Conservation (phyloP, 2,329 filamentous ascomycete species). For the Paecilomyces dactylethromorphus region DNA sequence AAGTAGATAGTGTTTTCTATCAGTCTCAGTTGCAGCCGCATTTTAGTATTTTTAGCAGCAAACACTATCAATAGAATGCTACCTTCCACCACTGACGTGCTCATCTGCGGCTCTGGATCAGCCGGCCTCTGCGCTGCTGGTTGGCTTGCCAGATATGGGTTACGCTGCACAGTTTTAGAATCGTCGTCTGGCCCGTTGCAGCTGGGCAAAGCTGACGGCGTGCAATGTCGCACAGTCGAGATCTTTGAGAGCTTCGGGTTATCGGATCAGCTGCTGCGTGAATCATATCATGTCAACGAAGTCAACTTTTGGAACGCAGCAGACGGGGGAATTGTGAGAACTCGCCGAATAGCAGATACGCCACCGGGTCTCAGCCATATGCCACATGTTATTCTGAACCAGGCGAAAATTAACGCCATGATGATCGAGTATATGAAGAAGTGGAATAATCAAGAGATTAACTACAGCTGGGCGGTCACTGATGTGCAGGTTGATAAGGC, state of each 20-base stretch:
- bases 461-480: constrained; percentile 49
- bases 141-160: constrained; percentile 54
- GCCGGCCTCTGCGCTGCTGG: constrained; percentile 56
- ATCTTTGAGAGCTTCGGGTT: constrained; percentile 56
- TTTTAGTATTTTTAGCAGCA: not conserved
- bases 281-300: constrained; percentile 54
- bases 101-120: constrained; percentile 57
- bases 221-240: constrained; percentile 56
- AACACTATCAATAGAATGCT: not conserved
- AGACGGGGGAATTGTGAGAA: constrained; percentile 33
- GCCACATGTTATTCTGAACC: constrained; percentile 53
- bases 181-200: constrained; percentile 48
- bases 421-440: constrained; percentile 47
- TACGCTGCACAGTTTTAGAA: constrained; percentile 54
- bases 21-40: not conserved
- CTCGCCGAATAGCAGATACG: constrained; percentile 48
- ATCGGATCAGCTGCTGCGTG: constrained; percentile 47
- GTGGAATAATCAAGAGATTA: constrained; percentile 39
- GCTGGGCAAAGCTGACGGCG: constrained; percentile 58
- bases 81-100: constrained; percentile 38
- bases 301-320: constrained; percentile 50
- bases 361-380: constrained; percentile 47
- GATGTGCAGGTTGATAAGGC: constrained; percentile 2
- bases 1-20: not conserved
- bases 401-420: constrained; percentile 49